Base-by-base conservation (phyloP, 129 eudicot species). In the Lactuca saligna region DNA sequence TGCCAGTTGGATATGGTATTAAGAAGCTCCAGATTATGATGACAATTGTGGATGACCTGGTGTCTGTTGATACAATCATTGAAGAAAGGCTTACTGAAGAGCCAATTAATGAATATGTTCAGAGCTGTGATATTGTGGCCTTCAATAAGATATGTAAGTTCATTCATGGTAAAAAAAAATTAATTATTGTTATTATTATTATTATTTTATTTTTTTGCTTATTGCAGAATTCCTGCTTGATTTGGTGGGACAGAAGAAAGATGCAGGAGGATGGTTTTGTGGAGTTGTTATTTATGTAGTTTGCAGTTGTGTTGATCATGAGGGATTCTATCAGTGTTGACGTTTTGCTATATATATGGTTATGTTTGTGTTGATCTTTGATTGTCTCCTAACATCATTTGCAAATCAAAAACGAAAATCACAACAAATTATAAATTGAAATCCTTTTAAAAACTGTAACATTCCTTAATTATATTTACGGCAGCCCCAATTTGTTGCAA, bases 101-200 rank as follows among this genome's bases (percentile, higher is more conserved):
- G 66, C 99, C 97, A 4, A 76, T 81, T 2, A 87, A 83, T 31
- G 99, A 89, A 74, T 87, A 79, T 48, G 85, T 93, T 65, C 99
- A 93, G 85, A 93, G 97, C 65, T 87, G 95, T 72, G 99, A 93
- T 46, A 89, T 93, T 58, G 97, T 87, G 59, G 99, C 99, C 81
- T 93, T 93, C 82, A 93, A 89, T 66, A 93, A 93, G 73, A 93
- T 93, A 17, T 93, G 91, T 86, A 68, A 80, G 88, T 76, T 61
- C 2, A 35, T 25, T 25, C 29, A 42, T 15, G 3, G 41, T 63
- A 34, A 58, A 48, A 25, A 25, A 1, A 25, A 25, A 25, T 25
- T 25, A 25, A 25, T 25, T 25, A 25, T 25, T 32, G 42, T 3
- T 11, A 46, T 3, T 46, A 11, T 46, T 12, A 11, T 46, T 4